Evolutionary conservation across 129 eudicot genomes (phyloP), one percentile per base, ranked within the genome.

Genomic region (Rutidosis leptorrhynchoides): DNA sequence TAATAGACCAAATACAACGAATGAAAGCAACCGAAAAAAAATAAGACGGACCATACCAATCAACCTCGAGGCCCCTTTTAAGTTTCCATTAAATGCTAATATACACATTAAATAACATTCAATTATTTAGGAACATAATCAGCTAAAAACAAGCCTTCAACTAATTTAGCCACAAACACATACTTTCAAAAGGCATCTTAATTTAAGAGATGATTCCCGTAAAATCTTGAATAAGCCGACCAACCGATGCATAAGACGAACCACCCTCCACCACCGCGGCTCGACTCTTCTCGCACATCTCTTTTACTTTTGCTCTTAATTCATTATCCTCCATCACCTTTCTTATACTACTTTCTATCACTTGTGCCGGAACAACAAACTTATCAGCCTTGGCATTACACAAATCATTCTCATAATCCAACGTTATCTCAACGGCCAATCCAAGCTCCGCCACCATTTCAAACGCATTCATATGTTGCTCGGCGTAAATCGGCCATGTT

Each of bases 391-490:
- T 23, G 2, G 26, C 54, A 49, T 32, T 3, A 32, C 1, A 46
- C 15, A 62, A 0, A 53, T 72, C 28, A 1, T 15, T 61, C 48
- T 9, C 35, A 57, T 55, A 80, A 64, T 69, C 70, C 74, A 57
- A 30, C 32, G 33, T 67, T 5, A 51, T 51, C 60, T 67, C 62
- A 29, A 29, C 71, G 0, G 62, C 71, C 21, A 67, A 6, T 51
- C 62, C 62, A 12, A 69, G 19, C 58, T 80, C 80, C 56, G 27
- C 71, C 65, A 80, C 81, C 72, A 76, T 25, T 35, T 65, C 40
- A 58, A 80, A 80, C 9, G 74, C 84, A 46, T 80, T 80, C 5
- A 80, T 9, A 9, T 70, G 81, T 28, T 80, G 84, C 37, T 80
- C 84, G 0, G 72, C 81, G 6, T 70, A 76, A 25, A 80, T 14